Evolutionary conservation across 768 basidiomycete species (phyloP).

Genomic region (Hericium erinaceus): DNA sequence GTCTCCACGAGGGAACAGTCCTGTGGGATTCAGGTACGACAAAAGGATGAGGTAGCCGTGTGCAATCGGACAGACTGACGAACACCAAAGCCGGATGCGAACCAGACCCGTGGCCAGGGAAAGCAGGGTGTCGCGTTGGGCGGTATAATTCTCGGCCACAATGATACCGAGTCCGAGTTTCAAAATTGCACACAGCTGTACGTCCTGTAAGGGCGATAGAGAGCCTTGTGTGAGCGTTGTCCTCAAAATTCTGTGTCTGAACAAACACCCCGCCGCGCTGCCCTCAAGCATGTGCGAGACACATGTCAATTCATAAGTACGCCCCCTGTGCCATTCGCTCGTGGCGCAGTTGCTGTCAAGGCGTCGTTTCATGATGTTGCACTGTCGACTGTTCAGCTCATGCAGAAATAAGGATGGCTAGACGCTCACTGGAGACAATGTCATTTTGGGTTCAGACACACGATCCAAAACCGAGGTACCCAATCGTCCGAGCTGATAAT

Average conservation of each 20-base stretch:
- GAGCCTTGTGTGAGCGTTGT: constrained; percentile 2
- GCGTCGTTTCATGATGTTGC: neutral
- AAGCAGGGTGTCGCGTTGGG: neutral
- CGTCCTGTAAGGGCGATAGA: constrained; percentile 3
- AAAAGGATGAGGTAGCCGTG: constrained; percentile 1
- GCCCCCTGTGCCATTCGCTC: neutral
- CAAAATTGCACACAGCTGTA: neutral
- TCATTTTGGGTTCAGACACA: neutral
- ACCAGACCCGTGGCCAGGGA: constrained; percentile 4
- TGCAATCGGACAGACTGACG: neutral
- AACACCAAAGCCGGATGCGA: constrained; percentile 1
- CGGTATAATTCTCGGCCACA: neutral
- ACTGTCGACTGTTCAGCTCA: neutral
- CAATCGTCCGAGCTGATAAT: neutral
- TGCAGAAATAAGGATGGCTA: neutral
- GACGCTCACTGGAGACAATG: neutral
- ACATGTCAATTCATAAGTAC: neutral
- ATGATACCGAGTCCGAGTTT: neutral
- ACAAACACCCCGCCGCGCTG: neutral
- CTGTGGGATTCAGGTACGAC: neutral
- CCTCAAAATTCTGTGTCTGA: neutral
- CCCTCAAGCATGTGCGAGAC: neutral
- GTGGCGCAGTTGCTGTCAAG: neutral
- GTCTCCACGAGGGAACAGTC: neutral
- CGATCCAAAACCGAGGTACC: neutral